phyloP scores from a whole-genome alignment of 2,329 filamentous ascomycete species.

The Fonsecaea monophora region DNA sequence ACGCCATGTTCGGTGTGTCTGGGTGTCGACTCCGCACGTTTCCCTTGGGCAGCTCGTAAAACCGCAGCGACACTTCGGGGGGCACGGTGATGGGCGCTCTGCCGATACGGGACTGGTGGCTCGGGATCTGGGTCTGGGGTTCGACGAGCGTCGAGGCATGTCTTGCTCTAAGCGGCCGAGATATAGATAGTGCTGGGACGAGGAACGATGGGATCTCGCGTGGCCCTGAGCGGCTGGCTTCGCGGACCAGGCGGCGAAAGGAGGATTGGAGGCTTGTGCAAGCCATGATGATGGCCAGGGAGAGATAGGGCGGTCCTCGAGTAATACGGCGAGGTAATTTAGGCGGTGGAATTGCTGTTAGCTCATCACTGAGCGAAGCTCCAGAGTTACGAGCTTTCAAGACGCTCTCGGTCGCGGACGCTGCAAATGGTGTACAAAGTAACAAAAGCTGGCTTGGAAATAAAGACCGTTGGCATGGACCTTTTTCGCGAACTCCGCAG shows the following conservation, averaged over 20 bases:
- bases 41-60: conserved; percentile 68
- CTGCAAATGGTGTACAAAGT: too few relatives aligned
- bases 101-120: conserved; percentile 81
- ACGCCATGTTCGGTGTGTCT: conserved; percentile 66
- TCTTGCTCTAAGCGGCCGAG: conserved; percentile 28
- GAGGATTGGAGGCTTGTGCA: conserved; percentile 67
- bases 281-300: conserved; percentile 60
- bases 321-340: background rate
- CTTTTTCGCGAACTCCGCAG: conserved; percentile 6
- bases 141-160: conserved; percentile 69
- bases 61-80: conserved; percentile 76
- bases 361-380: conserved; percentile 32
- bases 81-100: conserved; percentile 80
- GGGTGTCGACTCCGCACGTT: conserved; percentile 66
- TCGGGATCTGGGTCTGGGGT: conserved; percentile 58
- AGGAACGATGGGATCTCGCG: conserved; percentile 73
- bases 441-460: background rate
- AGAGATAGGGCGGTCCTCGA: background rate
- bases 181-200: conserved; percentile 69
- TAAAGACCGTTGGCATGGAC: conserved; percentile 5
- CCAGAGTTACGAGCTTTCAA: background rate
- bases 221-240: conserved; percentile 52
- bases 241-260: conserved; percentile 62
- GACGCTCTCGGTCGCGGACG: background rate
- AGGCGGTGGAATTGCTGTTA: background rate